Base-by-base conservation (phyloP, 805 yeast species). In the Myxozyma melibiosi region DNA sequence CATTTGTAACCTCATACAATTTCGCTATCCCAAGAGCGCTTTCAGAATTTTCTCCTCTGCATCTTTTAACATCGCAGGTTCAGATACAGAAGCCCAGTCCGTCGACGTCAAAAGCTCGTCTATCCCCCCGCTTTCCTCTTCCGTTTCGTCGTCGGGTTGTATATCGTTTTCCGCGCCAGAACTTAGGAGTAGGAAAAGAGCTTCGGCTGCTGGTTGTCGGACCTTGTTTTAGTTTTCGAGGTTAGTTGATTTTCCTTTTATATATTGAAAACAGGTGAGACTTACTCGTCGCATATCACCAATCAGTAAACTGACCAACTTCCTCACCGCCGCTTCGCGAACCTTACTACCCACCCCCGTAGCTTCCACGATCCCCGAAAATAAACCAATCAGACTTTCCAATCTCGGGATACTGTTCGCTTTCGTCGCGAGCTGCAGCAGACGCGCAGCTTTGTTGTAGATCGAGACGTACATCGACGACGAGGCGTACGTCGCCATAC, bases 371-470 rank as follows among this genome's bases (percentile, higher is more conserved):
- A 59, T n/a, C 8, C 49, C 53, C 6, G 46, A 25, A 35, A 50
- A 52, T 14, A 56, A n/a, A 11, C 31, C 47, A 6, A 49, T 25
- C 14, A 50, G 11, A 2, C 28, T 33, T 2, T 22, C 35, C 8
- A 55, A 13, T 43, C 48, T 38, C 11, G 42, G 43, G 13, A 40
- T 11, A 14, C 20, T 35, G 9, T 28, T n/a, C 11, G 55, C 42
- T 45, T 53, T 51, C 24, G 16, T 13, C 20, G 59, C 63, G 11
- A 49, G 35, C 14, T 45, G 2, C 13, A 27, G 31, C 22, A 59
- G 41, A 31, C 44, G 41, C 27, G 62, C 43, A 16, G 54, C 46
- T 33, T 56, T 59, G 40, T 59, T 59, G 30, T 47, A 59, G 5
- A 58, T 16, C 31, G 30, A 43, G 5, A 39, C 20, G 25, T 50